These are phyloP conservation scores for Fagus crenata DNA, from an alignment of 306 rosid species.

Conservation along the genomic window DNA sequence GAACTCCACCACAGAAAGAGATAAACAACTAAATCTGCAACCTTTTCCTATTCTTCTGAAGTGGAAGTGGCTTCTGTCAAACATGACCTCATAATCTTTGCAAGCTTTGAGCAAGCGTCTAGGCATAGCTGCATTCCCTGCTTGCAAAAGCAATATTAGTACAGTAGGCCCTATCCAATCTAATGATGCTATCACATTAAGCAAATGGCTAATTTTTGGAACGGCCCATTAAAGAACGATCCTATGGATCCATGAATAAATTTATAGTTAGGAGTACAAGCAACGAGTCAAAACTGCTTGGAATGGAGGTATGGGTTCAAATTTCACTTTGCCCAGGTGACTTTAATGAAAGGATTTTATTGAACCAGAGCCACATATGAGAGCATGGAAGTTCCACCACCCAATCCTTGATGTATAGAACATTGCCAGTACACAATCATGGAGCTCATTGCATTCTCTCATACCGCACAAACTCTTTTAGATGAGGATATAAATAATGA, in stretches of 20 bases:
- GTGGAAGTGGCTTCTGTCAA: slow-evolving; percentile 63
- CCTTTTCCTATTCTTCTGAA: slow-evolving; percentile 48
- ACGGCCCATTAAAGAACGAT: neutral
- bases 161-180: neutral
- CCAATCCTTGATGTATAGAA: neutral
- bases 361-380: neutral
- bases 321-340: neutral
- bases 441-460: neutral
- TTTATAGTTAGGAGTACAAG: neutral
- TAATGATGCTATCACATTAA: no score
- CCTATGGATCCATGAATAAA: neutral
- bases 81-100: slow-evolving; percentile 72
- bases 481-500: neutral
- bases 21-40: neutral
- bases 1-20: no score
- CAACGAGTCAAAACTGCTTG: neutral
- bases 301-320: neutral
- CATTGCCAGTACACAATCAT: neutral
- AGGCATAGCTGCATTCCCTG: slow-evolving; percentile 92
- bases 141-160: slow-evolving; percentile 5
- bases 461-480: neutral
- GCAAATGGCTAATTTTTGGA: neutral
- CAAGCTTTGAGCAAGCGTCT: slow-evolving; percentile 89
- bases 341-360: neutral
- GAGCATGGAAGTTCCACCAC: neutral